Evolutionary conservation across 2,329 filamentous ascomycete species (phyloP), one percentile per base, ranked within the genome.

Genomic region (Incumbomyces lentus): DNA sequence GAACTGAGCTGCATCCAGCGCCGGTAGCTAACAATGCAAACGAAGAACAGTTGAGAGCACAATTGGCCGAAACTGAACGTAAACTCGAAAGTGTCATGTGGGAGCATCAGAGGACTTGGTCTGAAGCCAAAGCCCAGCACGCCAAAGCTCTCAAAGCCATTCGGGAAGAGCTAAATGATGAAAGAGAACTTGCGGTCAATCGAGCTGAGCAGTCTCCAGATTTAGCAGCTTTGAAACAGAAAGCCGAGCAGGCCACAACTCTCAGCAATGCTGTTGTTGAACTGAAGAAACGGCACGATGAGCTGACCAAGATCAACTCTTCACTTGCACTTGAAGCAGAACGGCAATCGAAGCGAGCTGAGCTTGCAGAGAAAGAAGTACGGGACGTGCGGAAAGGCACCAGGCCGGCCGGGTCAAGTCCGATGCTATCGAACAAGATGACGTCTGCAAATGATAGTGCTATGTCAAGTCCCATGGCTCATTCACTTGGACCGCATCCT

Each of bases 361-460:
- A 67, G 66, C 58, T 62, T 65, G 62, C 58, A 59, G 17, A 60
- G 65, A 16, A 55, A 65, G 35, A 64, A 64, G 38, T 46, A 58
- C 65, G 29, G 4, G 37, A 41, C n/a, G 26, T 42, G 7, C 11
- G 35, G 38, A 47, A 42, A 31, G 42, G 7, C 5, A 34, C 6
- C n/a, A 32, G n/a, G 29, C 12, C 40, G 13, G 11, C 19, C 3
- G 19, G 8, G 3, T 12, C 26, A 12, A 35, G 33, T 22, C 33
- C 41, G 6, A 10, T 10, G 17, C 49, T 12, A 13, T 39, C 13
- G 11, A 48, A 4, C 16, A 41, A 22, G 30, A n/a, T 22, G 30
- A 17, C 4, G 8, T 12, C 31, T 19, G 8, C 39, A 13, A 22
- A 18, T 18, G 31, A 26, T 33, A 43, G 32, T 18, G 36, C 39